Percentiles rank a stretch among this genome's conserved stretches.
phyloP scores from a whole-genome alignment of 2,329 filamentous ascomycete species.

The Calonectria pauciramosa region DNA sequence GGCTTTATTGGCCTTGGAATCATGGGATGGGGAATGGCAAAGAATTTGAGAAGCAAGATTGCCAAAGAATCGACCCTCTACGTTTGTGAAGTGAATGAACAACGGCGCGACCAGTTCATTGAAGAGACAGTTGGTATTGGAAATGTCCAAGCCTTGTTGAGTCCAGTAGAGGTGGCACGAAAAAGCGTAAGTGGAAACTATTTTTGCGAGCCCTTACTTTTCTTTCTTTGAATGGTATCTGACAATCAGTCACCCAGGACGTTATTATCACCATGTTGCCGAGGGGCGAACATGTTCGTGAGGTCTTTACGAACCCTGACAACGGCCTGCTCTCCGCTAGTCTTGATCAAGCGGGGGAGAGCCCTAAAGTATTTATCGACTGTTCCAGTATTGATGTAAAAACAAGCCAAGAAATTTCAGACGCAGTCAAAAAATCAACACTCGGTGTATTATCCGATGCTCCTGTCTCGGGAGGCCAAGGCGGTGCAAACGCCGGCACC shows the following conservation, averaged over 20 bases:
- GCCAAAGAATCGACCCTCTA: slow-evolving; percentile 41
- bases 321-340: slow-evolving; percentile 9
- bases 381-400: slow-evolving; percentile 25
- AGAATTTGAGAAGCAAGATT: slow-evolving; percentile 47
- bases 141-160: not conserved
- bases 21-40: slow-evolving; percentile 54
- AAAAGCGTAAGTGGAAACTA: not conserved
- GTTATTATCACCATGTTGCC: slow-evolving; percentile 30
- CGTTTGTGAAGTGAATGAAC: slow-evolving; percentile 44
- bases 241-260: not conserved
- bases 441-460: slow-evolving; percentile 28
- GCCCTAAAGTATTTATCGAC: slow-evolving; percentile 14
- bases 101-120: slow-evolving; percentile 7
- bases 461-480: slow-evolving; percentile 30
- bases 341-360: not conserved
- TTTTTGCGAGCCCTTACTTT: not conserved
- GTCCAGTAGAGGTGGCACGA: not conserved
- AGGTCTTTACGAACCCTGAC: slow-evolving; percentile 14
- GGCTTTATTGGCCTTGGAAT: slow-evolving; percentile 45
- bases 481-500: slow-evolving; percentile 25
- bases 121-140: not conserved
- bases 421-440: slow-evolving; percentile 5
- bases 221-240: not conserved
- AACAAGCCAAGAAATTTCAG: slow-evolving; percentile 4
- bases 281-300: slow-evolving; percentile 2